Conservation (phyloP, 2,329 filamentous ascomycete genomes). For the Trichoderma semiorbis region DNA sequence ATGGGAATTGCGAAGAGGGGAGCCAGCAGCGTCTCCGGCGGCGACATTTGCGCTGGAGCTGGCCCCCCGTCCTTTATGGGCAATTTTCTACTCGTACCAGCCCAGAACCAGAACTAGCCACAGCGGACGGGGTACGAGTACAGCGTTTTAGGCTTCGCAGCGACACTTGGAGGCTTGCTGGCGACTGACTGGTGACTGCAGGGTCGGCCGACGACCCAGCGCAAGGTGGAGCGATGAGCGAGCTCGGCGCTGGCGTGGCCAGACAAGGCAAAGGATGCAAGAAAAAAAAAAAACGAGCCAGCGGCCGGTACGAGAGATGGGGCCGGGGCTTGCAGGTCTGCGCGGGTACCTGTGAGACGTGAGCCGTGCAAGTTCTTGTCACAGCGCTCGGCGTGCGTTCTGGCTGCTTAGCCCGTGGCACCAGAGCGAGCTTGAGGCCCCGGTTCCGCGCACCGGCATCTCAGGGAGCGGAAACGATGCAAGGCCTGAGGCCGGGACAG, state of each 20-base stretch:
- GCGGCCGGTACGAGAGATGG: conserved; percentile 3
- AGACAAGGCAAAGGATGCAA: conserved; percentile 4
- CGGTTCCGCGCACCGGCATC: not conserved
- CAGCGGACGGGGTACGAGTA: conserved; percentile 7
- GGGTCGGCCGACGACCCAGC: conserved; percentile 15
- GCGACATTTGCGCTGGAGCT: conserved; percentile 10
- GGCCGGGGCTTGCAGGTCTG: not conserved
- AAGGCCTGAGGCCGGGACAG: not conserved
- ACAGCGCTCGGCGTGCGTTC: not conserved
- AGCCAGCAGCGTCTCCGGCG: conserved; percentile 12
- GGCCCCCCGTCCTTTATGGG: conserved; percentile 15
- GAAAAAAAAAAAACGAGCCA: not conserved
- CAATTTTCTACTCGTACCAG: not conserved
- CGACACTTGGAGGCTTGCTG: not conserved
- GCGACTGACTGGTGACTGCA: conserved; percentile 8
- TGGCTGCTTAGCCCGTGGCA: not conserved
- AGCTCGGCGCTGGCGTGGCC: conserved; percentile 15
- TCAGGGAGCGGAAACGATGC: not conserved
- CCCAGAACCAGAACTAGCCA: not conserved
- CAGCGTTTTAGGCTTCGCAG: conserved; percentile 12
- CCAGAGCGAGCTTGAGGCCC: not conserved
- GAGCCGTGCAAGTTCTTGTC: conserved; percentile 1
- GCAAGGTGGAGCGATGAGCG: conserved; percentile 14
- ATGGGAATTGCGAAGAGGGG: conserved; percentile 35
- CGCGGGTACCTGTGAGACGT: conserved; percentile 14